Evolutionary conservation across 2,329 filamentous ascomycete genomes (phyloP).

Genomic region (Fusarium nelsonii): DNA sequence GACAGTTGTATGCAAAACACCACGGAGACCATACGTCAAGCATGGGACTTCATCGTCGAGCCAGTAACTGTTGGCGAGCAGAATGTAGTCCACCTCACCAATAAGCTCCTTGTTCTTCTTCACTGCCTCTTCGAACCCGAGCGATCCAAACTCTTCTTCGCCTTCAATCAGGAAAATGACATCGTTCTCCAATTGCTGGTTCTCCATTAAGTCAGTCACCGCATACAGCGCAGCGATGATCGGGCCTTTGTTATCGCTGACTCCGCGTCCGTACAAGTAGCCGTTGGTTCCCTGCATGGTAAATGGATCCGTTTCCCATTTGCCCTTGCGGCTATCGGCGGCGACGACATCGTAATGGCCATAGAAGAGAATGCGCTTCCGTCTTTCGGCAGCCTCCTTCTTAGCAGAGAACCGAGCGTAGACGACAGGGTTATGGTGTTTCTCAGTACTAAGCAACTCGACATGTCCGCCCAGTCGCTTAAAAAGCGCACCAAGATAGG

Average conservation of each 20-base stretch:
- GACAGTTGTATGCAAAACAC: slow-evolving; percentile 92
- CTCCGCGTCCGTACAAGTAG: slow-evolving; percentile 94
- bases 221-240: slow-evolving; percentile 95
- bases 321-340: slow-evolving; percentile 83
- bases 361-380: slow-evolving; percentile 94
- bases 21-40: slow-evolving; percentile 91
- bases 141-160: slow-evolving; percentile 94
- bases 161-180: slow-evolving; percentile 96
- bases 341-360: slow-evolving; percentile 98
- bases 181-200: slow-evolving; percentile 86
- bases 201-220: slow-evolving; percentile 86
- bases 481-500: slow-evolving; percentile 89
- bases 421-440: slow-evolving; percentile 90
- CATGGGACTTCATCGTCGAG: slow-evolving; percentile 95
- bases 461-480: slow-evolving; percentile 91
- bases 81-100: slow-evolving; percentile 91
- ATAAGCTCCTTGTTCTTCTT: slow-evolving; percentile 84
- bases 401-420: slow-evolving; percentile 88
- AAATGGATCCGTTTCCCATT: slow-evolving; percentile 92
- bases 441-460: slow-evolving; percentile 86
- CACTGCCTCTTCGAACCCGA: slow-evolving; percentile 89
- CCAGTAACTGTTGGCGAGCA: slow-evolving; percentile 99
- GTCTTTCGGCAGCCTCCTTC: slow-evolving; percentile 70
- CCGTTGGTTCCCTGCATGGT: slow-evolving; percentile 89
- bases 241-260: slow-evolving; percentile 97